A percentile compares a stretch with the other conserved stretches of the same genome.
phyloP scores from a whole-genome alignment of 306 rosid genomes.

The Oemleria cerasiformis region DNA sequence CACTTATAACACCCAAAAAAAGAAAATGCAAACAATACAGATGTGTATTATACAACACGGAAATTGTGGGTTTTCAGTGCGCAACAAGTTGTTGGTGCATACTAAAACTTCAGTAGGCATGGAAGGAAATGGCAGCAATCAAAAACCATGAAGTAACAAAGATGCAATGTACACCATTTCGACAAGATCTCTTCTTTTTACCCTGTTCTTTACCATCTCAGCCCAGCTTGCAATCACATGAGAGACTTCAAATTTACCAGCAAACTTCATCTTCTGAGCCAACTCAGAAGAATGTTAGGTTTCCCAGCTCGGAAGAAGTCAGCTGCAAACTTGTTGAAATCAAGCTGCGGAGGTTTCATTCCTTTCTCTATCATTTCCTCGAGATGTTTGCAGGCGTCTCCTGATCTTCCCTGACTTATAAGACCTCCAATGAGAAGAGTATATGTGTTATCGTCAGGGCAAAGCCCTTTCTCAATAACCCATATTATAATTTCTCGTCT shows the following conservation, averaged over 20 bases:
- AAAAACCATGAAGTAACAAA: slow-evolving; percentile 4
- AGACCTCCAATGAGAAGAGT: slow-evolving; percentile 75
- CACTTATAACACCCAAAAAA: neutral
- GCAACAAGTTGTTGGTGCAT: neutral
- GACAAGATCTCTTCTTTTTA: slow-evolving; percentile 43
- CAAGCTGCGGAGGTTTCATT: slow-evolving; percentile 90
- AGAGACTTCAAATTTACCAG: slow-evolving; percentile 74
- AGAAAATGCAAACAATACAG: neutral
- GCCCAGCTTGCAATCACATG: slow-evolving; percentile 68
- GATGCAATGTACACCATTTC: neutral
- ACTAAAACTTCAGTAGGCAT: neutral
- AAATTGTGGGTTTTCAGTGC: neutral
- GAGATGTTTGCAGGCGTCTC: slow-evolving; percentile 67
- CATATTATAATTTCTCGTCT: slow-evolving; percentile 58
- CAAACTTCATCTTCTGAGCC: slow-evolving; percentile 67
- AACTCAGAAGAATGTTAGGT: slow-evolving; percentile 65
- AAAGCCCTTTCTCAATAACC: slow-evolving; percentile 61
- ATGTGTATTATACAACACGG: neutral
- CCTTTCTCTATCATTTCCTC: slow-evolving; percentile 86
- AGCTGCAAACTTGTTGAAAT: slow-evolving; percentile 75
- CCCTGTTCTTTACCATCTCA: slow-evolving; percentile 66
- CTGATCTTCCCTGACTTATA: slow-evolving; percentile 60
- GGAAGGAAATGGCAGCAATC: neutral
- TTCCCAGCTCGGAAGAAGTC: slow-evolving; percentile 75
- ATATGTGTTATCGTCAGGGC: slow-evolving; percentile 85